These are phyloP conservation scores for Torulaspora delbrueckii DNA, from an alignment of 805 yeast species.

Conservation along the genomic window DNA sequence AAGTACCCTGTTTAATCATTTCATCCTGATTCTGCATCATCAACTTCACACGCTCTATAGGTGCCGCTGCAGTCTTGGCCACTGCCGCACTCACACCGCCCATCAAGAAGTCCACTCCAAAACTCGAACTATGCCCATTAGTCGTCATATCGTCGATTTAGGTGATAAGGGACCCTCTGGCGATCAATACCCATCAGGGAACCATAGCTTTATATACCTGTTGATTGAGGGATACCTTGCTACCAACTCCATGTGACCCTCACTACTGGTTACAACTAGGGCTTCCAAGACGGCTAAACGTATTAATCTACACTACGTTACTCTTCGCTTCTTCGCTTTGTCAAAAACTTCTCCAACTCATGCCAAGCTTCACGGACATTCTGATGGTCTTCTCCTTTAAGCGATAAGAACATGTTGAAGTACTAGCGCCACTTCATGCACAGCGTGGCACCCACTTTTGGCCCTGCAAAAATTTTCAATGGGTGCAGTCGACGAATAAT, in stretches of 20 bases:
- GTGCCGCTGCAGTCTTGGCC: slow-evolving; percentile 93
- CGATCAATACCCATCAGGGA: background rate
- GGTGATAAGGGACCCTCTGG: background rate
- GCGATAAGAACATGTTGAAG: background rate
- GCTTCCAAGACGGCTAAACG: background rate
- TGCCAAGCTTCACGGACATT: background rate
- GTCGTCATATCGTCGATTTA: background rate
- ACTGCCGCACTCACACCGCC: slow-evolving; percentile 98
- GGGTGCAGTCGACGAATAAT: background rate
- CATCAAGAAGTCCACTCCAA: slow-evolving; percentile 69
- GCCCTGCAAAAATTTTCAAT: background rate
- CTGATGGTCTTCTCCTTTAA: no score
- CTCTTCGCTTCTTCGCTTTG: background rate
- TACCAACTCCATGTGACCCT: background rate
- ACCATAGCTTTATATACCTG: background rate
- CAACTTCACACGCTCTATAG: slow-evolving; percentile 85
- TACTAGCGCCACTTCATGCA: background rate
- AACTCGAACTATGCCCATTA: slow-evolving; percentile 30
- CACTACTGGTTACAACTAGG: background rate
- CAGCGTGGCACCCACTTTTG: background rate
- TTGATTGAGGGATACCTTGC: background rate
- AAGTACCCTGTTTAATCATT: slow-evolving; percentile 93
- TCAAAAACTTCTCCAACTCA: background rate
- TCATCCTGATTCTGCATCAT: slow-evolving; percentile 94
- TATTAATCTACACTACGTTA: background rate